A percentile compares a stretch with the other conserved stretches of the same genome.
Conservation (phyloP, 2,329 filamentous ascomycete genomes). For the Phyllosticta paracitricarpa region DNA sequence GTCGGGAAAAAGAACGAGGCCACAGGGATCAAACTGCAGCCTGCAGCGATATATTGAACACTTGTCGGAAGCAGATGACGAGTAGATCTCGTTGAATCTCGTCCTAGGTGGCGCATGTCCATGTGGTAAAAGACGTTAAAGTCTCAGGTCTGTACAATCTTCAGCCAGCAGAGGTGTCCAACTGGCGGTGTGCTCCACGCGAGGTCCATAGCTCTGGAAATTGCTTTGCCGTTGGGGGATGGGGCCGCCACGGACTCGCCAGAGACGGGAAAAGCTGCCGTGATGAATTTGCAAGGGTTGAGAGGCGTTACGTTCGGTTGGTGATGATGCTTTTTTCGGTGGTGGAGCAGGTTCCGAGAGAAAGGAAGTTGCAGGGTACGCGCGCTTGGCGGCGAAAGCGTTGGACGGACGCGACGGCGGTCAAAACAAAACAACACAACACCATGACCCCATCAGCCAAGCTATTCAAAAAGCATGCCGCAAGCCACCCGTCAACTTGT, state of each 20-base stretch:
- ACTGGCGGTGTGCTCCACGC: too few relatives aligned
- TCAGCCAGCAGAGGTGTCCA: background rate
- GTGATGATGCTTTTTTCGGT: background rate
- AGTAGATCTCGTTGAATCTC: background rate
- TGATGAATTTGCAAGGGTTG: too few relatives aligned
- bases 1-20: constrained; percentile 2
- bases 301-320: too few relatives aligned
- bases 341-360: background rate
- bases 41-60: background rate
- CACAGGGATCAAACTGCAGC: background rate
- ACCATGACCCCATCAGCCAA: background rate
- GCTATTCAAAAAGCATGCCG: constrained; percentile 15
- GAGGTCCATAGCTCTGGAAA: too few relatives aligned
- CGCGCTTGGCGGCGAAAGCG: background rate
- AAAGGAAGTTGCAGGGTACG: background rate
- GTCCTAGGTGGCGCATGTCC: background rate
- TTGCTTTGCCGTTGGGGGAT: too few relatives aligned
- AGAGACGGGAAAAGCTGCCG: too few relatives aligned
- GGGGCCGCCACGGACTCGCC: too few relatives aligned
- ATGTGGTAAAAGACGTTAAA: background rate
- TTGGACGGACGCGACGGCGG: background rate
- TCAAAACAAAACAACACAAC: constrained; percentile 10
- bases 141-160: background rate
- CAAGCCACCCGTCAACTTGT: constrained; percentile 19
- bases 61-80: background rate